Evolutionary conservation across 129 eudicot species (phyloP), one percentile per base, ranked within the genome.

Genomic region (Mikania micrantha): DNA sequence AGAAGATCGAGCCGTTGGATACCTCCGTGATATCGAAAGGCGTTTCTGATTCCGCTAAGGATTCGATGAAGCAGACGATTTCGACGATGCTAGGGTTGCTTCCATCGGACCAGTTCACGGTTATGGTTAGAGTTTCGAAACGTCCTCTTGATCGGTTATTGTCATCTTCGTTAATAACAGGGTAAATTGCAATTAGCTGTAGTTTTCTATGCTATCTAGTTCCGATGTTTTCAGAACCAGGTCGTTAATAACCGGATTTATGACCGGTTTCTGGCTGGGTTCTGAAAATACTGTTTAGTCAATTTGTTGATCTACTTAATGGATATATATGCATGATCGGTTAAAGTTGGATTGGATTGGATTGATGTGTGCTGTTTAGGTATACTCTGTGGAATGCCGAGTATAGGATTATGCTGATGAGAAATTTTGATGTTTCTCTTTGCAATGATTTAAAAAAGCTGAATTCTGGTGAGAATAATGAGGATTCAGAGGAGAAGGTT

Each of bases 311-410:
- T 36, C 31, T 36, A 12, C 1, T 38, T 4, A 32, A 1, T 60
- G 57, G 70, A 50, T 39, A 4, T 12, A 31, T 64, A 11, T 36
- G 42, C 45, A 9, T 72, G 66, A 12, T 61, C 29, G 9, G 32
- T 49, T 34, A 17, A 32, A 32, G 58, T 52, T 65, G 57, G 28
- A 0, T 27, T 42, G 38, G 70, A 60, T 50, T 44, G 22, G 35
- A 10, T 80, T 59, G 47, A 47, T 50, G 32, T 67, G 49, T 36
- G 44, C 17, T 74, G 66, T 41, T 53, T 63, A 90, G 95, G 80
- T 90, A 90, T 64, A 85, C 90, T 28, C 16, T 81, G 40, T 87
- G 97, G 95, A 90, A 87, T 53, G 92, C 90, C 0, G 97, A 90
- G 84, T 85, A 87, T 36, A 64, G 93, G 47, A 63, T 87, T 25